phyloP scores from a whole-genome alignment of 352 stramenopile species.

The Pythium chondricola region DNA sequence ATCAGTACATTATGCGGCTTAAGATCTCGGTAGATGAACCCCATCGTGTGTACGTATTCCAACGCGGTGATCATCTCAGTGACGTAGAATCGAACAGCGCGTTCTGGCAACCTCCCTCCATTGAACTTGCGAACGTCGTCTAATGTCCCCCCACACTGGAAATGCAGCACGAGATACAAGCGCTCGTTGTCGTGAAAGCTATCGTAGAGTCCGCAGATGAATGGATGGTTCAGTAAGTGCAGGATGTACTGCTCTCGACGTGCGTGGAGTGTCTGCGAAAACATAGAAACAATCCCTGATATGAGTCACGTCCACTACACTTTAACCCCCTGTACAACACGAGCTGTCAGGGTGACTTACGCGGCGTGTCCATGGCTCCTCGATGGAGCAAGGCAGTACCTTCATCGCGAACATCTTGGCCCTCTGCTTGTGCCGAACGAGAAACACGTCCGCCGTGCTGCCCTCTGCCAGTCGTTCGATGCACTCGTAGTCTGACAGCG shows the following conservation, averaged over 20 bases:
- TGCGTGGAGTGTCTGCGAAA: conserved; percentile 17
- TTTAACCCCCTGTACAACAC: no score
- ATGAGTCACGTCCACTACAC: no score
- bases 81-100: conserved; percentile 40
- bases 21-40: conserved; percentile 50
- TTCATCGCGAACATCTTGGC: conserved; percentile 25
- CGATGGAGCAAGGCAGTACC: conserved; percentile 12
- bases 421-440: conserved; percentile 19
- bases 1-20: conserved; percentile 44
- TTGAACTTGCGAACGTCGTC: conserved; percentile 16
- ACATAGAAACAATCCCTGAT: no score
- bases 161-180: conserved; percentile 23
- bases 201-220: conserved; percentile 20
- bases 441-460: conserved; percentile 23
- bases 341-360: conserved; percentile 4
- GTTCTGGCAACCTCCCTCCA: conserved; percentile 11
- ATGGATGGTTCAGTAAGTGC: conserved; percentile 23
- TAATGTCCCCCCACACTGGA: conserved; percentile 24
- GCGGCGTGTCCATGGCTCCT: conserved; percentile 15
- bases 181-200: conserved; percentile 21
- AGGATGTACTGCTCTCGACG: conserved; percentile 24
- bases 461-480: conserved; percentile 23
- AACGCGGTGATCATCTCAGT: conserved; percentile 42
- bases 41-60: conserved; percentile 33
- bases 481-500: conserved; percentile 20